A percentile compares a stretch with the other conserved stretches of the same genome.
These are phyloP conservation scores for Tulasnella sp. DNA, from an alignment of 768 basidiomycete genomes.

Conservation along the genomic window DNA sequence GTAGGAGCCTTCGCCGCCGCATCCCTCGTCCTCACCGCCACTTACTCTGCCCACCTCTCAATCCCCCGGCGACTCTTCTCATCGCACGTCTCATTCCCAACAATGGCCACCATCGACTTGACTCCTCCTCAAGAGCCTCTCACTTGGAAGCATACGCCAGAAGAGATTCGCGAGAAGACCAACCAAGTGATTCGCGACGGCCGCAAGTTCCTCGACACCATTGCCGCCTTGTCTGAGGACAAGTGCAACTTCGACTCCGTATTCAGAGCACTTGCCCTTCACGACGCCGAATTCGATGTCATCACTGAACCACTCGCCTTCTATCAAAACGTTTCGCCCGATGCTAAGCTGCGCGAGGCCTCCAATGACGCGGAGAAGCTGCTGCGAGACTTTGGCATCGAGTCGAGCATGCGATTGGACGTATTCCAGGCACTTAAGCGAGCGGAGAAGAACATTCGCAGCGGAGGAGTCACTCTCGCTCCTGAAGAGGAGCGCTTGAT, in stretches of 20 bases:
- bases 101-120: not conserved
- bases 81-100: not conserved
- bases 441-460: slow-evolving; percentile 57
- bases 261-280: slow-evolving; percentile 38
- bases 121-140: slow-evolving; percentile 54
- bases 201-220: slow-evolving; percentile 42
- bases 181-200: slow-evolving; percentile 48
- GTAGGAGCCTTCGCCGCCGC: slow-evolving; percentile 10
- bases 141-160: slow-evolving; percentile 52
- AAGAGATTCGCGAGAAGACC: slow-evolving; percentile 45
- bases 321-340: slow-evolving; percentile 70
- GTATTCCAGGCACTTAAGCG: slow-evolving; percentile 60
- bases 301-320: slow-evolving; percentile 54
- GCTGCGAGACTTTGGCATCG: slow-evolving; percentile 59
- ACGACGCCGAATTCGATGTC: slow-evolving; percentile 43
- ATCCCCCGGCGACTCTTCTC: not conserved
- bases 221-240: slow-evolving; percentile 45
- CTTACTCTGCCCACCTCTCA: slow-evolving; percentile 5
- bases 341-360: slow-evolving; percentile 69
- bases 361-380: slow-evolving; percentile 63
- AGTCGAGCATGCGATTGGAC: slow-evolving; percentile 71
- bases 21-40: slow-evolving; percentile 3
- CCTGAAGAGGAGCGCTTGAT: slow-evolving; percentile 65
- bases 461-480: slow-evolving; percentile 43
- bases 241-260: slow-evolving; percentile 60